A percentile compares a stretch with the other conserved stretches of the same genome.
phyloP scores from a whole-genome alignment of 371 early-diverging fungal genomes.

The Lichtheimia hyalospora region DNA sequence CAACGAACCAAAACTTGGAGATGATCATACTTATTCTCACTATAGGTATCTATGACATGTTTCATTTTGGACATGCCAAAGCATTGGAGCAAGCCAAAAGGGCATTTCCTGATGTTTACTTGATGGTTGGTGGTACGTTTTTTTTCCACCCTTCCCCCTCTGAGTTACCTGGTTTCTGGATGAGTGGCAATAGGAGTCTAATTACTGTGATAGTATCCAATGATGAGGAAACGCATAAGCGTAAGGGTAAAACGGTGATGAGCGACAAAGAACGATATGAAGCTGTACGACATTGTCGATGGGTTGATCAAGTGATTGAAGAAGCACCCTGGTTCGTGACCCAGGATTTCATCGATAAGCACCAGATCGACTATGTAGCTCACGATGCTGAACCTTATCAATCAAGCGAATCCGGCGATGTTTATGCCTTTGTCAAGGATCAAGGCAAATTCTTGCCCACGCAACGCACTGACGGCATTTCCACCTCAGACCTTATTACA shows the following conservation, averaged over 20 bases:
- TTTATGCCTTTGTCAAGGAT: conserved; percentile 93
- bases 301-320: conserved; percentile 93
- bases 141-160: background rate
- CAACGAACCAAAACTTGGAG: background rate
- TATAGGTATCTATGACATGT: conserved; percentile 86
- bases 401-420: conserved; percentile 80
- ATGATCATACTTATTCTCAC: background rate
- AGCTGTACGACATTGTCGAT: conserved; percentile 90
- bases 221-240: conserved; percentile 80
- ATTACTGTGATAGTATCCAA: conserved; percentile 64
- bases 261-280: conserved; percentile 88
- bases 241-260: conserved; percentile 95
- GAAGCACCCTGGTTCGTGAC: conserved; percentile 91
- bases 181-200: background rate
- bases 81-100: conserved; percentile 94
- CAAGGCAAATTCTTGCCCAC: conserved; percentile 90
- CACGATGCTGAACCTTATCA: conserved; percentile 97
- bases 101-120: conserved; percentile 80
- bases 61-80: conserved; percentile 95
- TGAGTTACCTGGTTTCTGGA: background rate
- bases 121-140: conserved; percentile 85
- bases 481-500: conserved; percentile 94
- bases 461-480: conserved; percentile 91
- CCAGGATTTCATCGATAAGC: conserved; percentile 85
- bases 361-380: conserved; percentile 96